Percentiles rank a stretch among this genome's conserved stretches.
These are phyloP conservation scores for Helotiales sp. DNA, from an alignment of 2,329 filamentous ascomycete species.

Conservation along the genomic window DNA sequence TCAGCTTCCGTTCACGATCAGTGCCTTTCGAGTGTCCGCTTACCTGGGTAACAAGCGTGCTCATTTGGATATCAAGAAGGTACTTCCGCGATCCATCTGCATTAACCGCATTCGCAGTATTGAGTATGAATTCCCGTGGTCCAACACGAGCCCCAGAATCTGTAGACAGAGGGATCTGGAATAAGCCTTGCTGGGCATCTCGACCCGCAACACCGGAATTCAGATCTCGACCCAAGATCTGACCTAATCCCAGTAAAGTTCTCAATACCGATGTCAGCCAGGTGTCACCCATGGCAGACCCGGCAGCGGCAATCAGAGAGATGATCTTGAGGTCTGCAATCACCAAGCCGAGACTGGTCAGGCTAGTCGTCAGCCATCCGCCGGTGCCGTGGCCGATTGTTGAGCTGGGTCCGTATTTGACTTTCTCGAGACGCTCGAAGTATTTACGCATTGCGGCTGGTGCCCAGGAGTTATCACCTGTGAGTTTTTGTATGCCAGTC, in stretches of 20 bases:
- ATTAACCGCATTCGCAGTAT: constrained; percentile 25
- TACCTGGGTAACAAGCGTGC: constrained; percentile 47
- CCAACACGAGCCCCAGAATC: neutral
- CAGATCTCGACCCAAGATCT: neutral
- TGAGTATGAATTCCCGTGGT: neutral
- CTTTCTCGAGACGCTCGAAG: constrained; percentile 50
- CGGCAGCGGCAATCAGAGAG: constrained; percentile 27
- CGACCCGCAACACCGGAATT: neutral
- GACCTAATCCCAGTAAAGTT: neutral
- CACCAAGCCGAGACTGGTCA: constrained; percentile 13
- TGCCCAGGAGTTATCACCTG: constrained; percentile 32
- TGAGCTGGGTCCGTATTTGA: constrained; percentile 47
- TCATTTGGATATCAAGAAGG: constrained; percentile 27
- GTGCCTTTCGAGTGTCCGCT: neutral
- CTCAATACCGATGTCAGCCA: neutral
- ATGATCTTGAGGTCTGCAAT: constrained; percentile 21
- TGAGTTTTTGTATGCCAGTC: constrained; percentile 32
- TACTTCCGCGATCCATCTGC: constrained; percentile 33
- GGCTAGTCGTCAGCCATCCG: constrained; percentile 31
- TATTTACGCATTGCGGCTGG: constrained; percentile 48
- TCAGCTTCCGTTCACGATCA: neutral
- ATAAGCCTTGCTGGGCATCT: neutral
- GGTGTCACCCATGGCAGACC: constrained; percentile 26
- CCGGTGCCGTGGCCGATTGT: constrained; percentile 49
- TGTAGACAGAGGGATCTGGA: neutral